phyloP scores from a whole-genome alignment of 2,329 filamentous ascomycete genomes.

The Colletotrichum karsti region DNA sequence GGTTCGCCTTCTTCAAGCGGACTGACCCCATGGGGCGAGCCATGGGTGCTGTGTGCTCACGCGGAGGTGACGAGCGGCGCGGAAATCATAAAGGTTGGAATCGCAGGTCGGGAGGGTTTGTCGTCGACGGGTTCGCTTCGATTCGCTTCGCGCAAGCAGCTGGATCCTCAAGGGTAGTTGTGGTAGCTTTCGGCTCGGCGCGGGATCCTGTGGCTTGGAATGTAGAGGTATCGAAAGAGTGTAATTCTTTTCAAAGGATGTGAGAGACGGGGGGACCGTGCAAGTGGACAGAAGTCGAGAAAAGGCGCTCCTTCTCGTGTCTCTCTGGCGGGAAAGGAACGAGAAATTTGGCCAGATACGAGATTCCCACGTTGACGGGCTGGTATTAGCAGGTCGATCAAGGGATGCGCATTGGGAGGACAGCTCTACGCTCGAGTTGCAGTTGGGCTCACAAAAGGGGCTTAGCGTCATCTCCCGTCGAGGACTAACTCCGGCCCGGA shows the following conservation, averaged over 20 bases:
- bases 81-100: conserved; percentile 28
- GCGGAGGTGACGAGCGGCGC: conserved; percentile 30
- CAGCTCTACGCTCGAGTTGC: conserved; percentile 26
- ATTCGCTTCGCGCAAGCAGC: background rate
- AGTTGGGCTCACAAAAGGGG: conserved; percentile 20
- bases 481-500: conserved; percentile 26
- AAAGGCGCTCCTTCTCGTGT: conserved; percentile 7
- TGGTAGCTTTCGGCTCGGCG: background rate
- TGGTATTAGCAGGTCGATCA: conserved; percentile 16
- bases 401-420: conserved; percentile 27
- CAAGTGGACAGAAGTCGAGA: conserved; percentile 3
- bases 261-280: background rate
- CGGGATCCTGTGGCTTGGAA: background rate
- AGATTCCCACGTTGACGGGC: conserved; percentile 16
- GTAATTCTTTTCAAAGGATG: background rate
- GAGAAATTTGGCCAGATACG: conserved; percentile 28
- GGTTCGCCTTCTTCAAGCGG: conserved; percentile 83
- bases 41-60: conserved; percentile 47
- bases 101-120: background rate
- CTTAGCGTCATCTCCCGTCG: conserved; percentile 15
- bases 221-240: background rate
- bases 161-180: background rate
- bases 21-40: conserved; percentile 68
- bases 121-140: conserved; percentile 4
- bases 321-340: conserved; percentile 22